Base-by-base conservation (phyloP, 192 early-diverging fungal genomes). In the Coemansia sp. region DNA sequence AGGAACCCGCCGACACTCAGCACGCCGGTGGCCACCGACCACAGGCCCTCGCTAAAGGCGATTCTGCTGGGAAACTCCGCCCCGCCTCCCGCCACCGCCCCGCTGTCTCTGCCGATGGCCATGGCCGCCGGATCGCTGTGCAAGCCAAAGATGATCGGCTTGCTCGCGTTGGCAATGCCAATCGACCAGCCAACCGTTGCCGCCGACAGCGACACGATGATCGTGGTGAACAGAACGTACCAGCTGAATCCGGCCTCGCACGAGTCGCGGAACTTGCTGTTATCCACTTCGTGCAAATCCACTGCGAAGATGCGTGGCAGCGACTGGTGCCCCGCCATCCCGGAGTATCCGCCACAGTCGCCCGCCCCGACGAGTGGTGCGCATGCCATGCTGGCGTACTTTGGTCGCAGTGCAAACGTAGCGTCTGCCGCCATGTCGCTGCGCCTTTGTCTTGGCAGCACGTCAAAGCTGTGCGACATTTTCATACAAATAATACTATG, bases 1-100 rank as follows among this genome's bases (percentile, higher is more conserved):
- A 89, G 26, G 11, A 90, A 72, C 23, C 91, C 91, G 50, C 90
- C 90, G 26, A 86, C 66, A 8, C 85, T 71, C 56, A 83, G 78
- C 42, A 85, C 72, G 37, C 81, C 85, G 11, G 78, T 76, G 9
- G 85, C 83, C 40, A 84, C 69, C 21, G 80, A 79, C 86, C 87
- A 82, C 15, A 71, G 52, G 53, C 69, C 70, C 0, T 68, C 71
- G 61, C 70, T 76, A 42, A 82, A 76, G n/a, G 44, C 16, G 10
- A 82, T 68, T 40, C 58, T 71, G 38, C 48, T 56, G 45, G 74
- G 71, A 19, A 76, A 82, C 49, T 76, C 74, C 42, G 26, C 37
- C 0, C 39, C 56, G 0, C 64, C 53, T 1, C 40, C 13, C 4
- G 37, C 19, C 19, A 53, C 50, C 2, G 19, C 21, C 19, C 0